Conservation (phyloP, 305 asterid species). For the Euphrasia arctica region DNA sequence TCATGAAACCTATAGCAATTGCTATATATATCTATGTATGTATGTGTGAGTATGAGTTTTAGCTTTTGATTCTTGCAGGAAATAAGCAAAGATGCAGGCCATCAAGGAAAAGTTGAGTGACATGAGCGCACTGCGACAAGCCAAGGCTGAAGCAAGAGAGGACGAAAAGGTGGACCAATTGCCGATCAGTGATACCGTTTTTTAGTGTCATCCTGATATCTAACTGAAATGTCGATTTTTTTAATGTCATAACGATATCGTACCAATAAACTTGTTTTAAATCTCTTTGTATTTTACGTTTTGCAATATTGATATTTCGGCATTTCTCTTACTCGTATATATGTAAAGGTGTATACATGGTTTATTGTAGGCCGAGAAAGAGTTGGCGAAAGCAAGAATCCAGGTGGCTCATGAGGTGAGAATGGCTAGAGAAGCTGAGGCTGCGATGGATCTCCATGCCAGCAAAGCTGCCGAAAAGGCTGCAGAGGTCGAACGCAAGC, state of each 20-base stretch:
- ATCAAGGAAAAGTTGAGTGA: conserved; percentile 64
- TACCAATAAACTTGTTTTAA: no score
- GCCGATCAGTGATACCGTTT: no score
- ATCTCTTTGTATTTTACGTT: no score
- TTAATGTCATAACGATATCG: no score
- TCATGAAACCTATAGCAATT: not conserved
- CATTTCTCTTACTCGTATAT: no score
- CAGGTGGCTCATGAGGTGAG: conserved; percentile 72
- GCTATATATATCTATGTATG: not conserved
- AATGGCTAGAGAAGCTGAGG: conserved; percentile 77
- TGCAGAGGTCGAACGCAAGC: conserved; percentile 39
- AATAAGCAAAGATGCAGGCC: conserved; percentile 55
- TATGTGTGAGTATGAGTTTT: not conserved
- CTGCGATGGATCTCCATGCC: conserved; percentile 63
- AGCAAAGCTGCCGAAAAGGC: conserved; percentile 62
- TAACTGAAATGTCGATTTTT: no score
- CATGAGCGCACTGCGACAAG: conserved; percentile 50
- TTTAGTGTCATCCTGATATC: no score
- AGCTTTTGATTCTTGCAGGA: not conserved
- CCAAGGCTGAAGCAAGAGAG: conserved; percentile 56
- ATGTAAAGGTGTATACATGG: no score
- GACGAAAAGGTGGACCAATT: conserved; percentile 45
- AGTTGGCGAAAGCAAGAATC: conserved; percentile 51
- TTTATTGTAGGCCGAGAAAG: conserved; percentile 50
- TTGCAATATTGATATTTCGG: no score